A percentile compares a stretch with the other conserved stretches of the same genome.
phyloP scores from a whole-genome alignment of 179 eudicot species.

The Spinacia oleracea region DNA sequence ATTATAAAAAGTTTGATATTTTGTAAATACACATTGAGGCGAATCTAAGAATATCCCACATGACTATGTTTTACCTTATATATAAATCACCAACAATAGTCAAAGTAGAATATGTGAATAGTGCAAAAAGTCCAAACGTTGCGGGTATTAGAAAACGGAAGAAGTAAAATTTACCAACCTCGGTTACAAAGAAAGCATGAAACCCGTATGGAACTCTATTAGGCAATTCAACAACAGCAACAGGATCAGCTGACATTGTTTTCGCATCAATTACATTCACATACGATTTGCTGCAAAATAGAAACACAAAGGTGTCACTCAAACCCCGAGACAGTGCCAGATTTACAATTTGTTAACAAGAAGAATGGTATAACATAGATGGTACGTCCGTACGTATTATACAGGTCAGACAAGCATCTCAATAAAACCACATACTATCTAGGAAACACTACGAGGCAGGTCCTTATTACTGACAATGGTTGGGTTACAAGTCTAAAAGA shows the following conservation, averaged over 20 bases:
- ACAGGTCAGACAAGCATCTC: not conserved
- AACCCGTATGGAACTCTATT: constrained; percentile 92
- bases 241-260: constrained; percentile 92
- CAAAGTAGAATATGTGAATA: too few species aligned
- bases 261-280: constrained; percentile 88
- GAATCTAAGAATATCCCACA: too few species aligned
- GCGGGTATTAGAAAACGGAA: too few species aligned
- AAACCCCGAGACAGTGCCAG: not conserved
- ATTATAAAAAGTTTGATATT: too few species aligned
- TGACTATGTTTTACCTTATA: too few species aligned
- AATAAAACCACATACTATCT: not conserved
- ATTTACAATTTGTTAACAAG: not conserved
- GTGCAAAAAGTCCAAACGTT: too few species aligned
- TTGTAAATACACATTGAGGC: too few species aligned
- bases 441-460: not conserved
- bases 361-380: not conserved
- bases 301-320: not conserved
- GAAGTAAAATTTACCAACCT: constrained; percentile 54
- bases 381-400: too few species aligned
- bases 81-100: too few species aligned
- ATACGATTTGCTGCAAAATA: constrained; percentile 61
- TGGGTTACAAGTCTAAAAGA: not conserved
- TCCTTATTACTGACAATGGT: not conserved
- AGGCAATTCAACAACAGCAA: constrained; percentile 84
- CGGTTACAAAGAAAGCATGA: constrained; percentile 92